Evolutionary conservation across 23 red algal species (phyloP).

Genomic region (Gracilaria caudata): DNA sequence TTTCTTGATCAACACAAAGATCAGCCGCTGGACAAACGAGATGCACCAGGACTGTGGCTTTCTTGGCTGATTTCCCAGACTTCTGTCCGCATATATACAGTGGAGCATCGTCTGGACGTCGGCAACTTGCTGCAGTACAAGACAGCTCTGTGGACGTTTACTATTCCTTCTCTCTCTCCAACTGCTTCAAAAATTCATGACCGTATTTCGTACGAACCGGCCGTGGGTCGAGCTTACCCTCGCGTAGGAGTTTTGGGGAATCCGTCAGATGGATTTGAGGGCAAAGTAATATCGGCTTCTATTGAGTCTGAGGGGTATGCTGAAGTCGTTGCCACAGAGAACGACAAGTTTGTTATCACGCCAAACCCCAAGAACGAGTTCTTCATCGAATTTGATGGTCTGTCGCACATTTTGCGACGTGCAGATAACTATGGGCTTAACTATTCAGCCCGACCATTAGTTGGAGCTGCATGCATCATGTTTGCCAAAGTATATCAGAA

Average conservation of each 20-base stretch:
- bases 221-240: conserved; percentile 75
- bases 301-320: conserved; percentile 71
- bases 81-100: conserved; percentile 13
- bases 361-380: conserved; percentile 47
- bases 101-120: conserved; percentile 64
- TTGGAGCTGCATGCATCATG: conserved; percentile 41
- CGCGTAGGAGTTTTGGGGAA: conserved; percentile 78
- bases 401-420: conserved; percentile 15
- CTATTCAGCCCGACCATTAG: conserved; percentile 42
- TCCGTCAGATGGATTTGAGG: conserved; percentile 77
- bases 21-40: conserved; percentile 26
- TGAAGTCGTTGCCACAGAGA: conserved; percentile 63
- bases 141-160: conserved; percentile 49
- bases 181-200: not conserved
- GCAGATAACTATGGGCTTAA: conserved; percentile 33
- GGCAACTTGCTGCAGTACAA: conserved; percentile 66
- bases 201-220: conserved; percentile 42
- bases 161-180: not conserved
- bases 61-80: conserved; percentile 24
- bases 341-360: conserved; percentile 50
- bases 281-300: conserved; percentile 61
- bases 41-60: conserved; percentile 66
- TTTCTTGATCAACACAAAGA: conserved; percentile 29
- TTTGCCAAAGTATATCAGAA: conserved; percentile 35
- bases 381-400: conserved; percentile 31